Percentiles rank a stretch among this genome's conserved stretches.
phyloP scores from a whole-genome alignment of 345 rosid genomes.

The Brassica nigra region DNA sequence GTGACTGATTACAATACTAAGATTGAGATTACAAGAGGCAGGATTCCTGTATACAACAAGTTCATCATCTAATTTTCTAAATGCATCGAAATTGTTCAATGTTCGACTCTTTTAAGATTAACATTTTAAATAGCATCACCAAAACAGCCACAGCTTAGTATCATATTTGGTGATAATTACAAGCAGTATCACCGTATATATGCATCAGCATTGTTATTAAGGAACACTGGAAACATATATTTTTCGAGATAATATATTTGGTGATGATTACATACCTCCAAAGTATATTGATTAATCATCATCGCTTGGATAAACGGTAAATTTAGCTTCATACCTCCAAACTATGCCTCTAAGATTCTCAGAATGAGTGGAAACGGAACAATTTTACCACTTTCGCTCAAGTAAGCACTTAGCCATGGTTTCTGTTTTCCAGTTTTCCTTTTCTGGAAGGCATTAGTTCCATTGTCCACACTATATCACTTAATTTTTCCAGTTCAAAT shows the following conservation, averaged over 20 bases:
- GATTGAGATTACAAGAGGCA: background rate
- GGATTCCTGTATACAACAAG: background rate
- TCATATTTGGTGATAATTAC: background rate
- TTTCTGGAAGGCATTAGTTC: too few relatives aligned
- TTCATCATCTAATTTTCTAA: background rate
- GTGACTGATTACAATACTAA: background rate
- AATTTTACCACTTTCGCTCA: too few relatives aligned
- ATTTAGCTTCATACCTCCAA: constrained; percentile 67
- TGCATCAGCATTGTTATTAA: background rate
- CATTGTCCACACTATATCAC: too few relatives aligned
- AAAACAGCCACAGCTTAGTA: background rate
- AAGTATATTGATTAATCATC: background rate
- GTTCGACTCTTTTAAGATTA: background rate
- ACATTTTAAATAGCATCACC: background rate
- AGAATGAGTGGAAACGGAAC: constrained; percentile 60
- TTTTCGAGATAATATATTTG: background rate
- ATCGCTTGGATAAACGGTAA: background rate
- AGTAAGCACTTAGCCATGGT: too few relatives aligned
- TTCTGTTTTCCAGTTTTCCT: too few relatives aligned
- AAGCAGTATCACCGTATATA: background rate
- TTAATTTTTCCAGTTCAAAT: too few relatives aligned
- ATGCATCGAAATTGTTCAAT: constrained; percentile 8
- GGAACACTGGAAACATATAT: background rate
- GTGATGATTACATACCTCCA: background rate
- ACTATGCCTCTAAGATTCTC: constrained; percentile 89